Conservation (phyloP, 2,329 filamentous ascomycete genomes). For the Talaromyces albobiverticillius region DNA sequence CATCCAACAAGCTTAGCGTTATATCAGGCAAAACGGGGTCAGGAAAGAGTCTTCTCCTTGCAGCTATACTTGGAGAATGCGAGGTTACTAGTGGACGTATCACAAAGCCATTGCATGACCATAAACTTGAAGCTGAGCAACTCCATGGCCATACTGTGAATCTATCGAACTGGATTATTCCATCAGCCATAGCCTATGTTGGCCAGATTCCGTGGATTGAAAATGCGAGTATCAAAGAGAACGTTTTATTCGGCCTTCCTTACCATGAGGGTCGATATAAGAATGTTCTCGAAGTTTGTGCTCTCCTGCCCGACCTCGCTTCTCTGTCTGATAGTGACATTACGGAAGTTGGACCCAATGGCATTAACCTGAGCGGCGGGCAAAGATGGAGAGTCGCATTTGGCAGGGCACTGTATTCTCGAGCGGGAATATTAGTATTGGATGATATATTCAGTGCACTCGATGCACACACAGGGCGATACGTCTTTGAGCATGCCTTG, state of each 20-base stretch:
- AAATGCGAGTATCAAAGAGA: constrained; percentile 73
- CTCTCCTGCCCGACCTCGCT: constrained; percentile 69
- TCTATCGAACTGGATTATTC: constrained; percentile 64
- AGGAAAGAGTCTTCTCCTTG: constrained; percentile 72
- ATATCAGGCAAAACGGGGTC: constrained; percentile 75
- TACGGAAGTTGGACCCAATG: constrained; percentile 80
- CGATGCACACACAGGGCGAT: constrained; percentile 77
- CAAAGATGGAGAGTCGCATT: constrained; percentile 81
- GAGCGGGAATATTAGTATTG: constrained; percentile 70
- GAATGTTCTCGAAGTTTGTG: constrained; percentile 68
- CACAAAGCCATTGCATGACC: constrained; percentile 44
- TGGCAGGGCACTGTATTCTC: constrained; percentile 74
- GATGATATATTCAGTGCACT: constrained; percentile 82
- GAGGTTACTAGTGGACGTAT: constrained; percentile 65
- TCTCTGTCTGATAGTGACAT: constrained; percentile 74
- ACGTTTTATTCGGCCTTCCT: constrained; percentile 74
- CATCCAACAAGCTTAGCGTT: constrained; percentile 65
- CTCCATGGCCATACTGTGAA: constrained; percentile 17
- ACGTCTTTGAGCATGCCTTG: constrained; percentile 74
- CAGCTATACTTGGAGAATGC: constrained; percentile 71
- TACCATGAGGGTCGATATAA: constrained; percentile 65
- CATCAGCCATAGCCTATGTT: constrained; percentile 68
- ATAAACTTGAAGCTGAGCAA: constrained; percentile 52
- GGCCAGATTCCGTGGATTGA: constrained; percentile 82
- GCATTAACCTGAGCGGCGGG: constrained; percentile 78